Conservation (phyloP, 192 early-diverging fungal species). For the Coemansia sp. region DNA sequence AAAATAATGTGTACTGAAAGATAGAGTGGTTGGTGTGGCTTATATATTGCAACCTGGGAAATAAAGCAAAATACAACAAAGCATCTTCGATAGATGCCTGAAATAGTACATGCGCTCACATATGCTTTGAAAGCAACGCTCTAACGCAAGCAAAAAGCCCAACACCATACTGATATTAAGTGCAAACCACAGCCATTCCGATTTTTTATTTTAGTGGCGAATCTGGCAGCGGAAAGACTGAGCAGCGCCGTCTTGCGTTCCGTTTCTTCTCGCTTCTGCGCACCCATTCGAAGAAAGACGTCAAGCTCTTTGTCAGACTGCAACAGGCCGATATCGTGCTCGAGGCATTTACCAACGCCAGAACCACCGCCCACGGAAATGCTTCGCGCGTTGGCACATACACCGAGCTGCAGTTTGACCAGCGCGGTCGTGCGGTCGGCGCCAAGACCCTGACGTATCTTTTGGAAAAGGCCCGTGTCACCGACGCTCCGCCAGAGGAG, state of each 20-base stretch:
- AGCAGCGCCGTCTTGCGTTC: conserved; percentile 64
- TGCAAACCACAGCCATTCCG: conserved; percentile 47
- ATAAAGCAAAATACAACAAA: too few species aligned
- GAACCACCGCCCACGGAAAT: conserved; percentile 64
- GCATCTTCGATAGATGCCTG: background rate
- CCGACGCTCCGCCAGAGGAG: conserved; percentile 59
- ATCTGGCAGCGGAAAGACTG: conserved; percentile 80
- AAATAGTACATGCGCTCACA: background rate
- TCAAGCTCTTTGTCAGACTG: conserved; percentile 70
- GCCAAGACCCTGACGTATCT: conserved; percentile 73
- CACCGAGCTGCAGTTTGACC: conserved; percentile 92
- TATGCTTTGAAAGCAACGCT: background rate
- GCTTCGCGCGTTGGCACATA: conserved; percentile 82
- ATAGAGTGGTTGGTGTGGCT: background rate
- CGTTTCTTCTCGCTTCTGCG: conserved; percentile 69
- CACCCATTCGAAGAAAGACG: conserved; percentile 75
- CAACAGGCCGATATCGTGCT: conserved; percentile 70
- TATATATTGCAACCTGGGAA: background rate
- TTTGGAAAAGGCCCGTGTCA: conserved; percentile 66
- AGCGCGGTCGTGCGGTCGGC: conserved; percentile 81
- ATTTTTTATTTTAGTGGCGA: conserved; percentile 67
- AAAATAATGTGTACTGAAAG: background rate
- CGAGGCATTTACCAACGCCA: conserved; percentile 79
- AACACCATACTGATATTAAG: too few species aligned
- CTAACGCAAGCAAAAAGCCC: too few species aligned